These are phyloP conservation scores for Arthonia radiata DNA, from an alignment of 495 filamentous ascomycete species.

Conservation along the genomic window DNA sequence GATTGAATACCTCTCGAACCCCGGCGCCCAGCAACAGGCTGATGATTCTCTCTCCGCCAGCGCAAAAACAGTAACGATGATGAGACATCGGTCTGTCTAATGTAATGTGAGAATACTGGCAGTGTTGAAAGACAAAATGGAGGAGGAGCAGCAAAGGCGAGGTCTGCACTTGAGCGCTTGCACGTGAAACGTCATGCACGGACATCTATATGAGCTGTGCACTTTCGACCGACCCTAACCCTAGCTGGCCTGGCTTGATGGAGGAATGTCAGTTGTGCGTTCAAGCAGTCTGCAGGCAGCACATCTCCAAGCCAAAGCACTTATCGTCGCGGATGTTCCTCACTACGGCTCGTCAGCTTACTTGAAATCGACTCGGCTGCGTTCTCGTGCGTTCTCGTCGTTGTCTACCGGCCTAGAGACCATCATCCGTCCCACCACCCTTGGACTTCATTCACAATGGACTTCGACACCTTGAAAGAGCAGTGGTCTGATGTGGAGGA, in stretches of 20 bases:
- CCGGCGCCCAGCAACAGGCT: constrained; percentile 60
- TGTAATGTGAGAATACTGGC: constrained; percentile 24
- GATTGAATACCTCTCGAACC: constrained; percentile 41
- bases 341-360: background rate
- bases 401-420: background rate
- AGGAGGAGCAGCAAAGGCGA: constrained; percentile 8
- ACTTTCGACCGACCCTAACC: too few relatives aligned
- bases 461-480: constrained; percentile 71
- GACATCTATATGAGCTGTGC: too few relatives aligned
- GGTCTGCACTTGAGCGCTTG: too few relatives aligned
- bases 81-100: constrained; percentile 1
- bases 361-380: constrained; percentile 1
- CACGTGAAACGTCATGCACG: too few relatives aligned
- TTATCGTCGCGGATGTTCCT: constrained; percentile 5
- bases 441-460: constrained; percentile 23
- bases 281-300: constrained; percentile 1
- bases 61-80: constrained; percentile 32
- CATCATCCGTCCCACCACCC: constrained; percentile 8
- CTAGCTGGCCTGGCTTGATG: too few relatives aligned
- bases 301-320: constrained; percentile 1
- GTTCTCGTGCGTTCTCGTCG: background rate
- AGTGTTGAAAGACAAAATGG: constrained; percentile 25
- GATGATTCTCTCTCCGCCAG: constrained; percentile 37
- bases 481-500: constrained; percentile 96
- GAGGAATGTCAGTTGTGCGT: constrained; percentile 2